Evolutionary conservation across 75 land plant species (phyloP).

Genomic region (Azolla pinnata): DNA sequence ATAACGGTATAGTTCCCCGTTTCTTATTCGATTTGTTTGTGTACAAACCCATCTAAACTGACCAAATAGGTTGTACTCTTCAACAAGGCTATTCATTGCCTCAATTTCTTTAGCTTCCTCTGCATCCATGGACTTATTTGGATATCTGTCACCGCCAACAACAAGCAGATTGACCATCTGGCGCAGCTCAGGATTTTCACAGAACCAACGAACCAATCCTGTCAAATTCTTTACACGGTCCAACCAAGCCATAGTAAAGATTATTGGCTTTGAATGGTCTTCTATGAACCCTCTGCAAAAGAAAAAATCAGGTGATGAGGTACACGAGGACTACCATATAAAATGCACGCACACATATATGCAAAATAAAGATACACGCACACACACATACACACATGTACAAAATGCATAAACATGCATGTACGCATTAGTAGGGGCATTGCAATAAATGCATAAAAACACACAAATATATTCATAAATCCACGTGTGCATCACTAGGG

Average conservation of each 20-base stretch:
- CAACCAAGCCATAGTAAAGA: slow-evolving; percentile 95
- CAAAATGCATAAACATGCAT: too few relatives aligned
- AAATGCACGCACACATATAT: too few relatives aligned
- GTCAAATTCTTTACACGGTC: slow-evolving; percentile 90
- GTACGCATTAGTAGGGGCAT: too few relatives aligned
- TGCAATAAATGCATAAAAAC: too few relatives aligned
- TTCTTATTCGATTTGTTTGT: slow-evolving; percentile 64
- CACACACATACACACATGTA: background rate
- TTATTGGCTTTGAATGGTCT: slow-evolving; percentile 67
- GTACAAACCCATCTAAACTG: slow-evolving; percentile 81
- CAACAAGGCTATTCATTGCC: slow-evolving; percentile 65
- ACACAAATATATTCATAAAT: too few relatives aligned
- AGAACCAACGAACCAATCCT: slow-evolving; percentile 80
- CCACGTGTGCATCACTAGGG: too few relatives aligned
- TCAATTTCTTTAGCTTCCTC: slow-evolving; percentile 86
- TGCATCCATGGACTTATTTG: slow-evolving; percentile 76
- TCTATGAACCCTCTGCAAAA: slow-evolving; percentile 59
- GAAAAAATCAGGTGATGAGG: background rate
- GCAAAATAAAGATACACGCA: background rate
- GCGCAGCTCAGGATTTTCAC: slow-evolving; percentile 53
- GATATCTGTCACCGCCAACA: slow-evolving; percentile 75
- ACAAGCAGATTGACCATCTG: slow-evolving; percentile 71
- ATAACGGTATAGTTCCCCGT: slow-evolving; percentile 79
- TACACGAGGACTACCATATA: background rate
- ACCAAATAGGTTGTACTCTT: slow-evolving; percentile 55